Conservation (phyloP, 2,329 filamentous ascomycete species). For the Arthrinium puccinioides region DNA sequence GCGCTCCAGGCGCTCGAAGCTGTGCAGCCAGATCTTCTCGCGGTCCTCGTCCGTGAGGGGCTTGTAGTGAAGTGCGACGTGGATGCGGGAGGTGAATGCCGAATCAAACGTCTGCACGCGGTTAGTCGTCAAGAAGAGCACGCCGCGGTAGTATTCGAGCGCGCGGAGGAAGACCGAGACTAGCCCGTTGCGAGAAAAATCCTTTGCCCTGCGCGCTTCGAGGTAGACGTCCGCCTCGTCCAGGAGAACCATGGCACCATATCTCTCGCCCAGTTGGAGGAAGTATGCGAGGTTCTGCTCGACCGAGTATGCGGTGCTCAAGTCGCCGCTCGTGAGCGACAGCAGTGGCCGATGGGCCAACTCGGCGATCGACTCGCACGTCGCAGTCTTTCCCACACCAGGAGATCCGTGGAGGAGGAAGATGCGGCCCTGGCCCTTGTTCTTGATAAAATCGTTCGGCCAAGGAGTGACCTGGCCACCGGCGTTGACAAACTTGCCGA, state of each 20-base stretch:
- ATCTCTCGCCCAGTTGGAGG: conserved; percentile 32
- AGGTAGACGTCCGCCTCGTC: conserved; percentile 24
- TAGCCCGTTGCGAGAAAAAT: conserved; percentile 11
- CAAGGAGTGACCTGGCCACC: conserved; percentile 16
- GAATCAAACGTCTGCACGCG: conserved; percentile 13
- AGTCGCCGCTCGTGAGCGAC: conserved; percentile 20
- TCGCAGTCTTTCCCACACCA: conserved; percentile 32
- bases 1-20: conserved; percentile 36
- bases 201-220: conserved; percentile 22
- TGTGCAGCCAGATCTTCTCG: conserved; percentile 23
- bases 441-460: conserved; percentile 23
- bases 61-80: conserved; percentile 18
- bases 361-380: conserved; percentile 30
- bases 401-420: conserved; percentile 36
- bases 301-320: conserved; percentile 18
- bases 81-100: conserved; percentile 17
- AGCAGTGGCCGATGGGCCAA: conserved; percentile 24
- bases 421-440: conserved; percentile 29
- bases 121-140: conserved; percentile 16
- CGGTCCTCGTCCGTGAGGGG: conserved; percentile 29
- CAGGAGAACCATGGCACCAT: conserved; percentile 27
- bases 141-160: conserved; percentile 13
- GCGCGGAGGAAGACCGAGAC: conserved; percentile 12
- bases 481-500: conserved; percentile 25
- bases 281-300: conserved; percentile 16